Base-by-base conservation (phyloP, 2,329 filamentous ascomycete species). In the Ascochyta clinopodiicola region DNA sequence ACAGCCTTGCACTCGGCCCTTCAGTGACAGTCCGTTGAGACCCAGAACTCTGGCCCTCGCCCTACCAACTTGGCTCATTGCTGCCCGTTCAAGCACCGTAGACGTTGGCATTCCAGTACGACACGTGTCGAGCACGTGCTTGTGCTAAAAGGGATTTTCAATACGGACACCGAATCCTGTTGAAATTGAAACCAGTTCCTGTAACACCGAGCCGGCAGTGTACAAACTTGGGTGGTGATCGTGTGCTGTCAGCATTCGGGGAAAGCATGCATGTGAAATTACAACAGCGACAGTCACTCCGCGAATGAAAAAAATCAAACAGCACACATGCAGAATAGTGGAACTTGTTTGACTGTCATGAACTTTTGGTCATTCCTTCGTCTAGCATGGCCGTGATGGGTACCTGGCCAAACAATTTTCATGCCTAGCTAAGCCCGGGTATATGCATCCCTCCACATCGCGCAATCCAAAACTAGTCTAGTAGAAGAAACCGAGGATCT, bases 401-500 rank as follows among this genome's bases (percentile, higher is more conserved):
- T 59, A 61, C 63, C 60, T 66, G 67, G 59, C 56, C 60, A 68
- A 64, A 62, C 64, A 51, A 61, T 39, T 44, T 27, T 59, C 49
- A 40, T 59, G 63, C 48, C 57, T 59, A 63, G 44, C 63, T 66
- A 66, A 62, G 59, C 48, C 63, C 61, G 62, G 68, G 68, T 70
- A 70, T 72, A 67, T 67, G 59, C 56, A 63, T 64, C 61, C 68
- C 64, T 62, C 62, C 57, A 57, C 61, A 64, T 59, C 56, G 32
- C 46, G 48, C 39, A 45, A 51, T 59, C 53, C 52, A 56, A 55
- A 49, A 56, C 52, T 56, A 64, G 55, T 54, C 80, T 95, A 97
- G 87, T 97, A 98, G 87, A 97, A 97, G 89, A 98, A 99, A 75
- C 95, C 95, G 74, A 98, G 91, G 82, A 99, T 91, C 89, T 99